phyloP scores from a whole-genome alignment of 2,329 filamentous ascomycete species.

The Drechslerella stenobrocha region DNA sequence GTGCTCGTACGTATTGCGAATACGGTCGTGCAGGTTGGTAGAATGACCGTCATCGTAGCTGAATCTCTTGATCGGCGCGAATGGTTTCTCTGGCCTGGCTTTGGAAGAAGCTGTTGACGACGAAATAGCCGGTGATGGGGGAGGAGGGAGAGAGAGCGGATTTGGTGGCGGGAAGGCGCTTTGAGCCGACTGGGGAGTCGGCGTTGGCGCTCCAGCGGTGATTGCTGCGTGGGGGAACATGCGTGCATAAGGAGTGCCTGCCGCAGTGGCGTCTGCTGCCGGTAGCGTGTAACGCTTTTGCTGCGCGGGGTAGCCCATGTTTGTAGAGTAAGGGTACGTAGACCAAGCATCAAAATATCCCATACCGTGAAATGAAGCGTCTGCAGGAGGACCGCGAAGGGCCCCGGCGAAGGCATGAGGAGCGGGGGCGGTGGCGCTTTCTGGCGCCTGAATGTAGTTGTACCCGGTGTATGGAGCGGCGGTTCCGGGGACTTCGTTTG shows the following conservation, averaged over 20 bases:
- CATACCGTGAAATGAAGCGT: constrained; percentile 37
- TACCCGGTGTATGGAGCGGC: constrained; percentile 37
- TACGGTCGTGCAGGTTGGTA: constrained; percentile 13
- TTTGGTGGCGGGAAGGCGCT: constrained; percentile 38
- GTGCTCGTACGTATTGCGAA: constrained; percentile 26
- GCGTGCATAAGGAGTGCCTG: constrained; percentile 3
- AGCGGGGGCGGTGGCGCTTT: constrained; percentile 11
- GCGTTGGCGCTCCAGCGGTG: constrained; percentile 3
- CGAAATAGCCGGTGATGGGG: constrained; percentile 25
- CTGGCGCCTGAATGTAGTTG: constrained; percentile 34
- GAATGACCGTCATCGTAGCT: constrained; percentile 42
- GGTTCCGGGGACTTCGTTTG: constrained; percentile 17
- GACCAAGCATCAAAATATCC: constrained; percentile 43
- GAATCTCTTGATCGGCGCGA: constrained; percentile 23
- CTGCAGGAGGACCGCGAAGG: constrained; percentile 22
- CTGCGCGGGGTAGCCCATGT: constrained; percentile 17
- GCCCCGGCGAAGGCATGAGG: constrained; percentile 37
- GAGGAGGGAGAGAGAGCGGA: constrained; percentile 26
- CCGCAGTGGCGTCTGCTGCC: constrained; percentile 19
- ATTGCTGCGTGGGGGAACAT: constrained; percentile 6
- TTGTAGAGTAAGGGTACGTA: constrained; percentile 4
- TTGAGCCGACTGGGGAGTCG: constrained; percentile 20
- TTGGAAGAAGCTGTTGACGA: constrained; percentile 32
- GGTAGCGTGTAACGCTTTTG: constrained; percentile 22
- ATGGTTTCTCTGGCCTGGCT: constrained; percentile 8